A percentile compares a stretch with the other conserved stretches of the same genome.
Evolutionary conservation across 257 asterid species (phyloP).

Genomic region (Ajuga chamaepitys): DNA sequence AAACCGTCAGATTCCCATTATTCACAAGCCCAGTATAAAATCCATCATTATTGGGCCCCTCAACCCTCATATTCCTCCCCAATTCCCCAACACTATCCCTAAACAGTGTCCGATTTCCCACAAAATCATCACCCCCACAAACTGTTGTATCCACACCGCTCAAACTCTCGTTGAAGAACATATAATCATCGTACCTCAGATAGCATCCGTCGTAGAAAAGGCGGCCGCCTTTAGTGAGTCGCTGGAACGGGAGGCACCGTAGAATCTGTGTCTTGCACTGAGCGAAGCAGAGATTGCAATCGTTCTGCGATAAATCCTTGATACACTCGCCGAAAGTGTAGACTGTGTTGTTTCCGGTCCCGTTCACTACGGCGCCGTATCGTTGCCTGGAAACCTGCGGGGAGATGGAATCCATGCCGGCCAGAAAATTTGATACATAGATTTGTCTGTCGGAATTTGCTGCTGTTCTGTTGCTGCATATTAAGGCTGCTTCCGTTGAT

Average conservation of each 20-base stretch:
- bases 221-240: slow-evolving; percentile 36
- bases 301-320: slow-evolving; percentile 52
- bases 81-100: slow-evolving; percentile 30
- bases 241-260: slow-evolving; percentile 50
- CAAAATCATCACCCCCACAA: slow-evolving; percentile 43
- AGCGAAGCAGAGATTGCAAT: slow-evolving; percentile 60
- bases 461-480: slow-evolving; percentile 47
- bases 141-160: slow-evolving; percentile 31
- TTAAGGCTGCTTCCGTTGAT: slow-evolving; percentile 42
- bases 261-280: slow-evolving; percentile 41
- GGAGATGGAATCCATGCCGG: slow-evolving; percentile 41
- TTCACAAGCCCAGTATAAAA: slow-evolving; percentile 35
- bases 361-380: slow-evolving; percentile 37
- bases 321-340: slow-evolving; percentile 61
- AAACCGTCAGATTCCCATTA: slow-evolving; percentile 48
- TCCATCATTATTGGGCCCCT: slow-evolving; percentile 46
- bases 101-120: slow-evolving; percentile 38
- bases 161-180: slow-evolving; percentile 55
- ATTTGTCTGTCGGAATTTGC: slow-evolving; percentile 31
- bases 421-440: slow-evolving; percentile 37
- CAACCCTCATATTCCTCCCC: slow-evolving; percentile 34
- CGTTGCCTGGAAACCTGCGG: slow-evolving; percentile 22
- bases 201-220: slow-evolving; percentile 59
- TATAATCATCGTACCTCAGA: slow-evolving; percentile 51
- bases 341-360: slow-evolving; percentile 46